Base-by-base conservation (phyloP, 805 yeast genomes). In the Spencermartinsiella europaea region DNA sequence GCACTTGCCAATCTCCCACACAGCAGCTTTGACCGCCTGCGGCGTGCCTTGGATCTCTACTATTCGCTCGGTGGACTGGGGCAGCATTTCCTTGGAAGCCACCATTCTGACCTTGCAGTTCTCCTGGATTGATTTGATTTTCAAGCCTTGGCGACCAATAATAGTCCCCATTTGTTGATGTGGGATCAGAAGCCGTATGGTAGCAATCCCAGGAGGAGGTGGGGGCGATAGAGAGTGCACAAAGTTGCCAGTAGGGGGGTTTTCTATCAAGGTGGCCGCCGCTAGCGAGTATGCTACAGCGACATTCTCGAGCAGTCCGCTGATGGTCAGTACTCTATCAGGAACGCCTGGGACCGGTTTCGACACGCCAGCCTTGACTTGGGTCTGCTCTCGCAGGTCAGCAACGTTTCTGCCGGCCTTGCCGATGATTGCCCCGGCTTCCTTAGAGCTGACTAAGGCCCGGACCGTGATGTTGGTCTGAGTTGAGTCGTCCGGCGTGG, bases 351-450 rank as follows among this genome's bases (percentile, higher is more conserved):
- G 82, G 31, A 81, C 79, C 34, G 85, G 81, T 57, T 83, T 83
- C 12, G 95, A 83, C 39, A 89, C 87, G 15, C 95, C 95, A 3
- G 95, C 95, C 61, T 83, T 85, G 49, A 89, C 88, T 46, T 76
- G 75, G 25, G 91, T 85, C 48, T 76, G 76, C 42, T 79, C 87
- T 54, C 96, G 74, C 40, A 89, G 78, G 31, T 76, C 73, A 46
- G 89, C 84, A 50, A 89, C 88, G 46, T 83, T 83, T 42, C 75
- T 72, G 39, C 96, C 96, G 53, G 79, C 83, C 54, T 84, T 84
- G 45, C 96, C 96, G 56, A 89, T 89, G 51, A 89, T 79, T 51
- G 88, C 85, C 15, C 96, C 96, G 10, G 95, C 90, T 64, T 89
- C 96, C 60, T 83, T 84, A 46, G 89, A 77, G 2, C 93, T 80